Evolutionary conservation across 2,329 filamentous ascomycete genomes (phyloP), one percentile per base, ranked within the genome.

Genomic region (Setomelanomma holmii): DNA sequence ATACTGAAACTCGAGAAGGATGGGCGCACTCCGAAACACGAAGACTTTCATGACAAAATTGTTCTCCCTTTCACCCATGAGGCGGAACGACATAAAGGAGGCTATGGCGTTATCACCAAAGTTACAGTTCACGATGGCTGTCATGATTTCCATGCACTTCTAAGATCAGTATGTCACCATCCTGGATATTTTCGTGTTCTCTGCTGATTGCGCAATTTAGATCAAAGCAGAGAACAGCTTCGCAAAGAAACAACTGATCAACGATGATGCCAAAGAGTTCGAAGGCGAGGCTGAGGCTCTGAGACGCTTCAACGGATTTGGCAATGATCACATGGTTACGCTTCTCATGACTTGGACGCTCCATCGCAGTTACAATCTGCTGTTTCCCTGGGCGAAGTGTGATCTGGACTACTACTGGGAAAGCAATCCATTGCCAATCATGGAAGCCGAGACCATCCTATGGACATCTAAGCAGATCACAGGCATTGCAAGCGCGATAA

Each of bases 381-480:
- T 63, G 4, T 63, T 63, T 8, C 60, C 60, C 5, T 45, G 44
- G 19, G 60, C 60, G 5, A 20, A 19, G 8, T 45, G 36, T 16
- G 50, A 63, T 22, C 43, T 63, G 2, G 54, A 55, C n/a, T 11
- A 17, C 5, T 56, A 56, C 17, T 55, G 53, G 53, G 19, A 14
- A 19, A 4, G 23, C 2, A 6, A 40, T 27, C 17, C 10, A 17
- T 4, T 1, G 11, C 44, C 34, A 2, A 3, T 1, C 1, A 8
- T 50, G 6, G 27, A 45, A n/a, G 1, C 17, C 2, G 30, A 11
- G 1, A 47, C 11, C 2, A 16, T 56, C 5, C 34, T 14, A 0
- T 63, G 56, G 60, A 41, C 58, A 5, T 45, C 56, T 3, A 45
- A 54, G 22, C 60, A 63, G 17, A 43, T 63, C 2, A n/a, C 53